Conservation (phyloP, 176 grass and related monocot species). For the Calamus simplicifolius region DNA sequence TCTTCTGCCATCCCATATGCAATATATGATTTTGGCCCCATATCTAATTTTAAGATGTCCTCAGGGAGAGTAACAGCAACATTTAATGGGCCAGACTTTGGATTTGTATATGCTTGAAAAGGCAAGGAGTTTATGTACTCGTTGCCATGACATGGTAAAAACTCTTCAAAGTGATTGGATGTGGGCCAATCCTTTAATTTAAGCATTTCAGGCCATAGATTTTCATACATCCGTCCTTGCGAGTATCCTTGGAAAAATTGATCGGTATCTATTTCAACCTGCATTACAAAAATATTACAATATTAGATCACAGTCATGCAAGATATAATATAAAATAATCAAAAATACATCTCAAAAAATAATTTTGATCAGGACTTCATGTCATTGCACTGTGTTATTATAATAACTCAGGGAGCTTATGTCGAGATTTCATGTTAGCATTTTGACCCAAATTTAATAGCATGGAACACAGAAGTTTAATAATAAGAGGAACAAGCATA, state of each 20-base stretch:
- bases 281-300: slow-evolving; percentile 1
- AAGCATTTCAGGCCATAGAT: slow-evolving; percentile 81
- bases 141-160: slow-evolving; percentile 56
- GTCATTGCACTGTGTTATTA: no score
- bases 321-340: neutral
- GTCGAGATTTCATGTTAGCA: no score
- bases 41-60: slow-evolving; percentile 51
- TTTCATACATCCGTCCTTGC: slow-evolving; percentile 35
- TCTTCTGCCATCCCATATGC: slow-evolving; percentile 68
- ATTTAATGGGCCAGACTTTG: slow-evolving; percentile 54
- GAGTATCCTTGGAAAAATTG: slow-evolving; percentile 59
- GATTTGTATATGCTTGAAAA: slow-evolving; percentile 71
- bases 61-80: slow-evolving; percentile 46
- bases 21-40: slow-evolving; percentile 93
- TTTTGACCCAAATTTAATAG: no score
- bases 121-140: slow-evolving; percentile 51
- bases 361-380: no score
- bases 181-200: slow-evolving; percentile 92
- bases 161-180: slow-evolving; percentile 59
- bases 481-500: no score
- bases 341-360: no score
- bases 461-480: no score
- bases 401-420: no score
- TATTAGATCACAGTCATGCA: neutral
- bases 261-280: slow-evolving; percentile 38